A percentile compares a stretch with the other conserved stretches of the same genome.
Conservation (phyloP, 2,329 filamentous ascomycete species). For the Diaporthe velutina region DNA sequence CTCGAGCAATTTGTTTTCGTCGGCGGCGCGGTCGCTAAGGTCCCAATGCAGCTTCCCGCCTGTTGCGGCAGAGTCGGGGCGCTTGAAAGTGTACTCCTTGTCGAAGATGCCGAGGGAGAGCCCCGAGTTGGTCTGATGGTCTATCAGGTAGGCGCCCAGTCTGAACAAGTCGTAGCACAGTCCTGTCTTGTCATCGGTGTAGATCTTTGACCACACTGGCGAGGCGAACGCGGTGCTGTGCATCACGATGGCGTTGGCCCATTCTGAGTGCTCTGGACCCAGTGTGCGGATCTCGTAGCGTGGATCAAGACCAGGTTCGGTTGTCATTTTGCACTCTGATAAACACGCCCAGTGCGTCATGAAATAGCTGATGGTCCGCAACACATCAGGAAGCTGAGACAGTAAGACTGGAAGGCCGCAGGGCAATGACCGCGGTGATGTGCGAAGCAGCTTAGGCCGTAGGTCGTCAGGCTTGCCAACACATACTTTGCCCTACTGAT, state of each 20-base stretch:
- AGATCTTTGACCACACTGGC: constrained; percentile 43
- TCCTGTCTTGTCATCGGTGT: constrained; percentile 37
- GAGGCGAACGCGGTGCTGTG: constrained; percentile 45
- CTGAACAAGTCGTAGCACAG: constrained; percentile 39
- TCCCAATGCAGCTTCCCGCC: constrained; percentile 48
- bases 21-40: constrained; percentile 15
- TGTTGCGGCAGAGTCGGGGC: constrained; percentile 40
- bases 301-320: constrained; percentile 38
- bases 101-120: constrained; percentile 44
- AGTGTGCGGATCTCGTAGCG: constrained; percentile 47
- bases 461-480: too few relatives aligned
- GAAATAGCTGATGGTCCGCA: background rate
- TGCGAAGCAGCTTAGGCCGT: too few relatives aligned
- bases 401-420: too few relatives aligned
- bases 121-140: constrained; percentile 40
- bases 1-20: constrained; percentile 41
- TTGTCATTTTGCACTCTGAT: background rate
- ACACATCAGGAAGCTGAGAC: background rate
- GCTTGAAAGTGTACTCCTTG: constrained; percentile 43
- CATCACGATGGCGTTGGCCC: constrained; percentile 43
- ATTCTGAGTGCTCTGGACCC: constrained; percentile 42
- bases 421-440: too few relatives aligned
- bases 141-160: constrained; percentile 35
- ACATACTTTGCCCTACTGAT: background rate
- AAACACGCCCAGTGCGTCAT: background rate